Evolutionary conservation across 768 basidiomycete genomes (phyloP).

Genomic region (Mycena haematopus): DNA sequence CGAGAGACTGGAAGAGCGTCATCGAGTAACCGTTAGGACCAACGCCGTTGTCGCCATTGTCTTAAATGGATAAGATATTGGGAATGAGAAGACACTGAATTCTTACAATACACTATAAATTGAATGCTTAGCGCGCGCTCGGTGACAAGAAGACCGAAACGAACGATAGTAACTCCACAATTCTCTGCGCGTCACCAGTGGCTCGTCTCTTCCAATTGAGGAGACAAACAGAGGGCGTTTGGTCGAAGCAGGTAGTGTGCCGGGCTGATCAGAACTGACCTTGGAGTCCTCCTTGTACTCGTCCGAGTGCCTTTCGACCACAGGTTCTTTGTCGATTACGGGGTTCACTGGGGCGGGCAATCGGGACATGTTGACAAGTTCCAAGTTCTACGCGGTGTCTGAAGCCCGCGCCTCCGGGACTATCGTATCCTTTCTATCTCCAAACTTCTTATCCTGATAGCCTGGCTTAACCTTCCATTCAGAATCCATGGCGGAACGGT

Average conservation of each 20-base stretch:
- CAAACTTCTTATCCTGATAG: too few relatives aligned
- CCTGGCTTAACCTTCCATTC: too few relatives aligned
- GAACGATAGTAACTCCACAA: constrained; percentile 82
- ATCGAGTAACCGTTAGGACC: constrained; percentile 72
- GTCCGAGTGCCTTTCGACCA: constrained; percentile 12
- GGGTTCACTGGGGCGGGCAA: constrained; percentile 35
- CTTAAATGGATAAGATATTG: not conserved
- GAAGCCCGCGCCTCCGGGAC: too few relatives aligned
- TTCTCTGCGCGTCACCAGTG: constrained; percentile 73
- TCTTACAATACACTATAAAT: constrained; percentile 52
- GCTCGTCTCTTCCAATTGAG: constrained; percentile 57
- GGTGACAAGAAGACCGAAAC: constrained; percentile 33
- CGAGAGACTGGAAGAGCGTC: constrained; percentile 78
- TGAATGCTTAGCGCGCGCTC: not conserved
- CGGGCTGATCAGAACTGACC: constrained; percentile 15
- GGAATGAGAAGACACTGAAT: not conserved
- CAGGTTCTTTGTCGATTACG: constrained; percentile 23
- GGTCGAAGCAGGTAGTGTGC: constrained; percentile 17
- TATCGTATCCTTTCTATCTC: too few relatives aligned
- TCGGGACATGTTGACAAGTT: constrained; percentile 33
- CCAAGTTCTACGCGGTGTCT: constrained; percentile 11
- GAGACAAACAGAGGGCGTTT: constrained; percentile 44
- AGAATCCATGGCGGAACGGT: too few relatives aligned
- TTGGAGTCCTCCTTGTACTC: constrained; percentile 28
- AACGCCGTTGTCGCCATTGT: constrained; percentile 68